Percentiles rank a stretch among this genome's conserved stretches.
phyloP scores from a whole-genome alignment of 1,284 basidiomycete species.

The Coniferiporia sulphurascens region DNA sequence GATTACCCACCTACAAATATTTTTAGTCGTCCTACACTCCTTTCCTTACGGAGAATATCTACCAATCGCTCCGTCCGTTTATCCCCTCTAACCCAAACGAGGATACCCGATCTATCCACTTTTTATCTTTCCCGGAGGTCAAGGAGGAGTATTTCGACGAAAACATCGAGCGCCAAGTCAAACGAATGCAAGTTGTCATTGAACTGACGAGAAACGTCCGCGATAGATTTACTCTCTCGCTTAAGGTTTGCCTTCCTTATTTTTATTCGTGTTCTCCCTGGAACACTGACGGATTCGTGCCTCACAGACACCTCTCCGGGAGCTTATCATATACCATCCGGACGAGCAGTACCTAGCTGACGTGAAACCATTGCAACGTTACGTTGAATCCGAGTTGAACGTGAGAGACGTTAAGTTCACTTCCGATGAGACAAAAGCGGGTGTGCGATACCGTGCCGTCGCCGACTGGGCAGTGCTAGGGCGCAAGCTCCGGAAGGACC shows the following conservation, averaged over 20 bases:
- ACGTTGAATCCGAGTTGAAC: constrained; percentile 95
- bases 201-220: constrained; percentile 89
- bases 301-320: constrained; percentile 83
- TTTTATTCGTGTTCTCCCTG: neutral
- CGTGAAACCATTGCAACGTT: constrained; percentile 79
- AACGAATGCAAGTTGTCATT: constrained; percentile 93
- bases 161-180: constrained; percentile 94
- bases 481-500: constrained; percentile 90
- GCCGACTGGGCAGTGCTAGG: constrained; percentile 98
- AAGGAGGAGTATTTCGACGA: constrained; percentile 95
- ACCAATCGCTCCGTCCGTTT: constrained; percentile 85
- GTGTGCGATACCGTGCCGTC: constrained; percentile 86
- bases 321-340: constrained; percentile 93
- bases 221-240: constrained; percentile 83
- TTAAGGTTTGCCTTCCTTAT: constrained; percentile 66
- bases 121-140: constrained; percentile 90
- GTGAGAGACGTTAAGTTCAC: constrained; percentile 88
- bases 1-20: constrained; percentile 18
- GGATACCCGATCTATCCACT: constrained; percentile 93
- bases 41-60: constrained; percentile 96
- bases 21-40: constrained; percentile 93
- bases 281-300: neutral
- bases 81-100: constrained; percentile 72
- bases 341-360: constrained; percentile 84
- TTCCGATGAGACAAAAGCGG: constrained; percentile 81